Evolutionary conservation across 2,329 filamentous ascomycete species (phyloP).

Genomic region (Cercospora sojina): DNA sequence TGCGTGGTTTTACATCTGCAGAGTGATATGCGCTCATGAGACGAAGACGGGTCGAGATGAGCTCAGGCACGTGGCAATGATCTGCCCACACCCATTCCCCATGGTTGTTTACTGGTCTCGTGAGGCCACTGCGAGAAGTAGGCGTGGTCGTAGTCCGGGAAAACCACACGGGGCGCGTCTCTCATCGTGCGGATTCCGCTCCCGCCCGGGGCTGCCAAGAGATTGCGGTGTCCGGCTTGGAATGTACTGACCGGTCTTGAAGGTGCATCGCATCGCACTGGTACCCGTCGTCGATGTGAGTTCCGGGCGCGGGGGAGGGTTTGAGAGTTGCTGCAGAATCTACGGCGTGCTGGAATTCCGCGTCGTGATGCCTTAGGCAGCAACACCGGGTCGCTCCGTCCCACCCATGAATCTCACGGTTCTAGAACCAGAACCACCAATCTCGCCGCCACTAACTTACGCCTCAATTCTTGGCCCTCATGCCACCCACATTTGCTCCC

Average conservation of each 20-base stretch:
- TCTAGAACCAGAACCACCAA: not conserved
- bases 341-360: not conserved
- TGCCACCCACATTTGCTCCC: not conserved
- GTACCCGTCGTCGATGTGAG: not conserved
- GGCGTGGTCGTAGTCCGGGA: not conserved
- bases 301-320: not conserved
- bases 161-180: not conserved
- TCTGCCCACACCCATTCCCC: too few species aligned
- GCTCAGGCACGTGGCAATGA: too few species aligned
- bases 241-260: not conserved
- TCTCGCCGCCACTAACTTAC: not conserved
- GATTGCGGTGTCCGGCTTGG: not conserved
- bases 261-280: not conserved
- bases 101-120: too few species aligned
- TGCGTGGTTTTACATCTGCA: not conserved
- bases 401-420: not conserved
- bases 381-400: not conserved
- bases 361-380: not conserved
- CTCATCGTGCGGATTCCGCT: not conserved
- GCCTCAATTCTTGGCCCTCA: not conserved
- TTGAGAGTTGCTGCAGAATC: too few species aligned
- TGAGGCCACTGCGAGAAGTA: not conserved
- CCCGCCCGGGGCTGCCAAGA: not conserved
- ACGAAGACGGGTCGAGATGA: too few species aligned
- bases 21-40: too few species aligned